Base-by-base conservation (phyloP, 176 grass and related monocot species). In the bread wheat (Triticum aestivum) region DNA sequence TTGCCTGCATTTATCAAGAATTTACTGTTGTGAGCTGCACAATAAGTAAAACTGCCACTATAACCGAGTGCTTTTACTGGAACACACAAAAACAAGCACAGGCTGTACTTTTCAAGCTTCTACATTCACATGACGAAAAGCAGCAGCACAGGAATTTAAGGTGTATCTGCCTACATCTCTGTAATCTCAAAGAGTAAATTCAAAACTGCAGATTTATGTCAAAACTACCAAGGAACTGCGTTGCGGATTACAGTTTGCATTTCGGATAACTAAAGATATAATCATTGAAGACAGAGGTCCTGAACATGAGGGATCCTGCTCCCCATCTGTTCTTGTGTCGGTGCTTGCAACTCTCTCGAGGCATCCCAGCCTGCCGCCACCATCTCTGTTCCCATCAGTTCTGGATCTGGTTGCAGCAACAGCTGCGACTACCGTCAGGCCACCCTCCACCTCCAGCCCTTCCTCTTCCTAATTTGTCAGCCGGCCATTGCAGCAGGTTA, bases 1-100 rank as follows among this genome's bases (percentile, higher is more conserved):
- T 90, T 89, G 89, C 86, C 93, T 95, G 85, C 66, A 69, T 63
- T 61, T 35, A 79, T 69, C 54, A 69, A 64, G 66, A 74, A 64
- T 85, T 20, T 12, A 35, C 47, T 65, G 23, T 76, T 72, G 68
- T 77, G 13, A 56, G 51, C 20, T 77, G 41, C 30, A 65, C 34
- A 75, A 49, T 35, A 73, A 47, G 44, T 86, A 56, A 68, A 39
- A 11, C 27, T 86, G 63, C 42, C 62, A 54, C 33, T 20, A 74
- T 72, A 87, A 61, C 10, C 30, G 3, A 62, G 73, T 26, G 75
- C 23, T 83, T 82, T n/a, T 18, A 82, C 15, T 65, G 71, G 37
- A 54, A 75, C 18, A 49, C 3, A 66, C 41, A 82, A 64, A 49
- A 82, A 63, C 20, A 24, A 83, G 12, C 68, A 65, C 44, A 76